Evolutionary conservation across 805 yeast species (phyloP).

Genomic region (Kockiozyma suomiensis): DNA sequence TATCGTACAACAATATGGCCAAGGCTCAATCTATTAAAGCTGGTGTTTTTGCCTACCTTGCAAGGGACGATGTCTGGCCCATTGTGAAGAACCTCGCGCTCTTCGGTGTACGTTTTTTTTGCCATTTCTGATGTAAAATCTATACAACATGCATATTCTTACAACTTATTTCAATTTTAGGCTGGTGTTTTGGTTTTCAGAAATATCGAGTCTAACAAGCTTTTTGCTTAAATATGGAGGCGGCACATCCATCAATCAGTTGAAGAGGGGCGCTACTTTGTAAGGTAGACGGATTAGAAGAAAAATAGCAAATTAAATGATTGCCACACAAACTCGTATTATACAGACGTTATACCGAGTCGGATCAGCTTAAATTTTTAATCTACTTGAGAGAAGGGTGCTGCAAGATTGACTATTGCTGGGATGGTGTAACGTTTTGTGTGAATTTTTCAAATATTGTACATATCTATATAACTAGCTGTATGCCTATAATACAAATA

Average conservation of each 20-base stretch:
- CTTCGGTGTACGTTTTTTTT: slow-evolving; percentile 18
- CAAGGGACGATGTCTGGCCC: slow-evolving; percentile 29
- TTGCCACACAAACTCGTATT: no score
- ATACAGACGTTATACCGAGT: no score
- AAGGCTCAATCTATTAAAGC: background rate
- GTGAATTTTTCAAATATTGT: background rate
- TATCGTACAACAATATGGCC: slow-evolving; percentile 12
- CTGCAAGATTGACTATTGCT: background rate
- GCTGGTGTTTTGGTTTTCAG: slow-evolving; percentile 17
- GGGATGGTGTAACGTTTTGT: background rate
- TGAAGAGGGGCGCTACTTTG: no score
- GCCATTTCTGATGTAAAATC: background rate
- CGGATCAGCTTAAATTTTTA: no score
- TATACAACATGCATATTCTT: background rate
- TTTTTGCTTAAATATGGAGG: slow-evolving; percentile 2
- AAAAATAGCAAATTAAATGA: no score
- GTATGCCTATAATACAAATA: slow-evolving; percentile 2
- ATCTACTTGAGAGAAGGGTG: no score
- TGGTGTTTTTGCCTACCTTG: slow-evolving; percentile 10
- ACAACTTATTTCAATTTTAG: background rate
- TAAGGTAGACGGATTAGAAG: no score
- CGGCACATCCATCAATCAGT: no score
- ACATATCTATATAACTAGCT: background rate
- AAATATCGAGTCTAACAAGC: slow-evolving; percentile 12
- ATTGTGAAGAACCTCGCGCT: slow-evolving; percentile 20